Evolutionary conservation across 176 grass and related monocot genomes (phyloP).

Genomic region (Paspalum notatum): DNA sequence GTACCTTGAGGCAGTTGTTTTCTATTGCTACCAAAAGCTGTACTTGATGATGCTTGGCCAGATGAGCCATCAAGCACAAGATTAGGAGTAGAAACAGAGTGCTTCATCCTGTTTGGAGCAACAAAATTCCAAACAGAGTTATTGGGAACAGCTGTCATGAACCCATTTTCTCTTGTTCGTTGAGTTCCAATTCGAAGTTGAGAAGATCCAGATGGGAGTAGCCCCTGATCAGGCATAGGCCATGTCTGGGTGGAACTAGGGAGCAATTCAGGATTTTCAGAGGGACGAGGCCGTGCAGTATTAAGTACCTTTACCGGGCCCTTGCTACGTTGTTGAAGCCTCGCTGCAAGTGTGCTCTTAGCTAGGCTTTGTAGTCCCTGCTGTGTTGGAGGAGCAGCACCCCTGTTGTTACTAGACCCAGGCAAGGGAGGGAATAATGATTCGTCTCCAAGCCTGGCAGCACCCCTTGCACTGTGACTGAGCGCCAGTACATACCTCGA

Average conservation of each 20-base stretch:
- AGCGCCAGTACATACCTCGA: conserved; percentile 77
- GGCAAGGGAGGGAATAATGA: conserved; percentile 92
- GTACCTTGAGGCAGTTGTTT: conserved; percentile 21
- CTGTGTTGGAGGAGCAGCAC: conserved; percentile 53
- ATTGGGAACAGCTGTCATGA: conserved; percentile 38
- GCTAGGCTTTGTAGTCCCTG: conserved; percentile 68
- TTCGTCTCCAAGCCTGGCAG: conserved; percentile 65
- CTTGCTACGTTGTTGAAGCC: conserved; percentile 68
- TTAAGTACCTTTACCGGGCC: conserved; percentile 58
- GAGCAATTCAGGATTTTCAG: conserved; percentile 47
- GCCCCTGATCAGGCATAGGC: conserved; percentile 54
- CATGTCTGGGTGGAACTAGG: conserved; percentile 45
- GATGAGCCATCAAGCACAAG: conserved; percentile 40
- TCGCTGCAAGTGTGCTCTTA: conserved; percentile 75
- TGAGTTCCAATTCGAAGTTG: conserved; percentile 44
- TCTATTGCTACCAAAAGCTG: conserved; percentile 39
- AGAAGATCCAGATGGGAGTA: conserved; percentile 37
- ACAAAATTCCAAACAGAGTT: conserved; percentile 47
- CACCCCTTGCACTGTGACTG: conserved; percentile 63
- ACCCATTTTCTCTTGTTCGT: conserved; percentile 46
- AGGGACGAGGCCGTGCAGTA: conserved; percentile 49
- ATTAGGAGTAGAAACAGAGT: conserved; percentile 68
- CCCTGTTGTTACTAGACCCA: conserved; percentile 61
- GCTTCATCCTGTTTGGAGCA: conserved; percentile 59
- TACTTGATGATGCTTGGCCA: conserved; percentile 54